A percentile compares a stretch with the other conserved stretches of the same genome.
Evolutionary conservation across 345 rosid genomes (phyloP).

Genomic region (Odontarrhena argentea): DNA sequence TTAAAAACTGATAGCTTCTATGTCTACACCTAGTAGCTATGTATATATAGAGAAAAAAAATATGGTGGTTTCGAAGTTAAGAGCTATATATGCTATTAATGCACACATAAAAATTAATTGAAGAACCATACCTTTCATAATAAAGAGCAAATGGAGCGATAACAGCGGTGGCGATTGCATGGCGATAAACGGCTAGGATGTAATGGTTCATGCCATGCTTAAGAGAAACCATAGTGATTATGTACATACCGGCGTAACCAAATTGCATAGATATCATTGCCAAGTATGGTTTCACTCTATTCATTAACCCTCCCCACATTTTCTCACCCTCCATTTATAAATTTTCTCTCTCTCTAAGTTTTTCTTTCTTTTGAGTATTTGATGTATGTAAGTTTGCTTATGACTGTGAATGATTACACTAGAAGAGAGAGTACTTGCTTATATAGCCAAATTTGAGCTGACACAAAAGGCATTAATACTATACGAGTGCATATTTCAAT

Average conservation of each 20-base stretch:
- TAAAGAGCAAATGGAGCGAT: constrained; percentile 82
- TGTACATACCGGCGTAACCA: constrained; percentile 90
- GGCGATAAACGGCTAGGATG: constrained; percentile 76
- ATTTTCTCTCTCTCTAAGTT: constrained; percentile 6
- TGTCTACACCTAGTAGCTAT: neutral
- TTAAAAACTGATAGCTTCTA: neutral
- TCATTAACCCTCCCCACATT: constrained; percentile 42
- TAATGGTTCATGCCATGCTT: constrained; percentile 83
- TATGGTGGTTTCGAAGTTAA: neutral
- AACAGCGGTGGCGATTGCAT: constrained; percentile 65
- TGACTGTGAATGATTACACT: constrained; percentile 33
- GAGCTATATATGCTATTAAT: neutral
- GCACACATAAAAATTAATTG: too few species aligned
- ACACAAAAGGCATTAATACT: constrained; percentile 34
- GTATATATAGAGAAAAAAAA: neutral
- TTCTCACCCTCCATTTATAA: constrained; percentile 35
- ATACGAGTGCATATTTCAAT: constrained; percentile 32
- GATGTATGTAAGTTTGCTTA: constrained; percentile 17
- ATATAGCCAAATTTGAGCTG: constrained; percentile 41
- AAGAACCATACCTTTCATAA: constrained; percentile 64
- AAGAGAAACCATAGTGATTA: constrained; percentile 73
- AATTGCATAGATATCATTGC: constrained; percentile 79
- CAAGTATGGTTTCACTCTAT: constrained; percentile 63
- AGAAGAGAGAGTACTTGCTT: constrained; percentile 33
- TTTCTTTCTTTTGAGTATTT: constrained; percentile 26